phyloP scores from a whole-genome alignment of 768 basidiomycete genomes.

The Cyclocybe cylindracea region DNA sequence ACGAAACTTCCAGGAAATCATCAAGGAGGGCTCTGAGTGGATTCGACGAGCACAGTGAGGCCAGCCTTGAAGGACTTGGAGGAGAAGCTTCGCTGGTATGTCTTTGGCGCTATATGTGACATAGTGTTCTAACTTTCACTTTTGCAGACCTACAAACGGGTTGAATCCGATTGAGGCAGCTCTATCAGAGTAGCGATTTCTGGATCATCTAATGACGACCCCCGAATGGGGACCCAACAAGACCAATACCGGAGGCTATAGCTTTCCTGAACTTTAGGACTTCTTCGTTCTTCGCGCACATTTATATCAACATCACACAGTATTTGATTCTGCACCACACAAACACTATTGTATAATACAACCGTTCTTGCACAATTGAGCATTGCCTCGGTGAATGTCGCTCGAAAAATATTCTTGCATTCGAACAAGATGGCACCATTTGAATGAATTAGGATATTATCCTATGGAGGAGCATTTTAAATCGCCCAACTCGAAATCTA shows the following conservation, averaged over 20 bases:
- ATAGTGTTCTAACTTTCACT: slow-evolving; percentile 5
- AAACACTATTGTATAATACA: no score
- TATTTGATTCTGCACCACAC: no score
- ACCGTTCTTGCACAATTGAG: no score
- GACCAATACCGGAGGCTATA: slow-evolving; percentile 6
- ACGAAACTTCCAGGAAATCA: slow-evolving; percentile 54
- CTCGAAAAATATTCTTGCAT: no score
- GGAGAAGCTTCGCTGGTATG: slow-evolving; percentile 63
- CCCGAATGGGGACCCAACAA: slow-evolving; percentile 4
- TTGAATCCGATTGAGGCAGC: slow-evolving; percentile 26
- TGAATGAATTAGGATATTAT: no score
- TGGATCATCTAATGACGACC: not conserved
- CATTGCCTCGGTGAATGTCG: no score
- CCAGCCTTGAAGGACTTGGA: slow-evolving; percentile 75
- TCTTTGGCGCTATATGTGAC: not conserved
- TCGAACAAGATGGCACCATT: no score
- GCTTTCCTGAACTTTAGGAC: not conserved
- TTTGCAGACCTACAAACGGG: slow-evolving; percentile 19
- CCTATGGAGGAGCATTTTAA: no score
- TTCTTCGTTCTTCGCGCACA: not conserved
- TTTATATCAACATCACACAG: no score
- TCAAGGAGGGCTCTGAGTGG: slow-evolving; percentile 78
- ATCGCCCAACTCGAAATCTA: no score
- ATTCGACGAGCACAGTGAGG: slow-evolving; percentile 66
- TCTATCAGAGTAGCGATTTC: slow-evolving; percentile 14